These are phyloP conservation scores for Viridothelium virens DNA, from an alignment of 495 filamentous ascomycete species.

Conservation along the genomic window DNA sequence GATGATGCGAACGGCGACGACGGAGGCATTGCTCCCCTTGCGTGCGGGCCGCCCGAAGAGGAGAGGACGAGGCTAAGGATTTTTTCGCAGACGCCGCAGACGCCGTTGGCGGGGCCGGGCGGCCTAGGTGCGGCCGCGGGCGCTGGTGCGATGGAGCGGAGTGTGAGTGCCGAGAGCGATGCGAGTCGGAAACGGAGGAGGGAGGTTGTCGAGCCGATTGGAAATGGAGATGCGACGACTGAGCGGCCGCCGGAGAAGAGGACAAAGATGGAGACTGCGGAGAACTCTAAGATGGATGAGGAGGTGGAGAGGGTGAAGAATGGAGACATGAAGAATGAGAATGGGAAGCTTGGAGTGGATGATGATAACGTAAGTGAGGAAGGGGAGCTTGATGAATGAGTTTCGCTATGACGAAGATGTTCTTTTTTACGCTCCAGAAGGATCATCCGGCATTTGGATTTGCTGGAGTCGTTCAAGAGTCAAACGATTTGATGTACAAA, in stretches of 20 bases:
- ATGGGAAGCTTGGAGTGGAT: background rate
- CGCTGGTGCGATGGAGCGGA: background rate
- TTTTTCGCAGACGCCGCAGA: background rate
- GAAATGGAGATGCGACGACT: background rate
- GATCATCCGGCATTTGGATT: background rate
- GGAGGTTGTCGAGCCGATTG: background rate
- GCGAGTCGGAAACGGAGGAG: constrained; percentile 6
- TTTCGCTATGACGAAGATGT: background rate
- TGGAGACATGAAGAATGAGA: constrained; percentile 2
- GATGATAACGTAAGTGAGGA: constrained; percentile 5
- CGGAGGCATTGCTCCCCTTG: background rate
- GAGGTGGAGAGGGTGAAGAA: background rate
- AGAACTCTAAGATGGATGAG: constrained; percentile 1
- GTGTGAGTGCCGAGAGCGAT: constrained; percentile 3
- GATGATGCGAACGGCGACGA: background rate
- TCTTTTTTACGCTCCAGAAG: background rate
- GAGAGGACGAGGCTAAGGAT: background rate
- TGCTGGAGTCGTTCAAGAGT: background rate
- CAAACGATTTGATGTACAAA: background rate
- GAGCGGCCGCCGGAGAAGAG: background rate
- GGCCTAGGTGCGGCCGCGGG: no score
- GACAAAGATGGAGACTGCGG: background rate
- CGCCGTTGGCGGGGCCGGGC: background rate
- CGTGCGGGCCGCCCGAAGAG: background rate
- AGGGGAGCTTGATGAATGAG: constrained; percentile 8